Conservation (phyloP, 768 basidiomycete genomes). For the Inosperma sp. region DNA sequence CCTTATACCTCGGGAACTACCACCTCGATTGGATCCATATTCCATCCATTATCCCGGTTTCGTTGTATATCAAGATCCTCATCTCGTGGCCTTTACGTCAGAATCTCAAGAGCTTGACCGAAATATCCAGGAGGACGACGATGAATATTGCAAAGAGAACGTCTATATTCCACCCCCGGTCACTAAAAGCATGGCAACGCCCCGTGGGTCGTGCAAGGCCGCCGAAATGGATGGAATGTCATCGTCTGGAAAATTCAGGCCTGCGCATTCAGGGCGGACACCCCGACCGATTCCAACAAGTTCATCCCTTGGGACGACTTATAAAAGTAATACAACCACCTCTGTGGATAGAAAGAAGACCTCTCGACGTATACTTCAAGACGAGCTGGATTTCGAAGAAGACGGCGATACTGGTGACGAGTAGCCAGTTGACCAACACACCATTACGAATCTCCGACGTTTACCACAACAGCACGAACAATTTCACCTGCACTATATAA, state of each 20-base stretch:
- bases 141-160: conserved; percentile 10
- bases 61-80: conserved; percentile 49
- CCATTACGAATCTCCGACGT: background rate
- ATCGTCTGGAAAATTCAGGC: background rate
- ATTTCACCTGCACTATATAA: conserved; percentile 7
- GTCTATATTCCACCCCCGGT: background rate
- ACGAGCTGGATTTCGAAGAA: conserved; percentile 17
- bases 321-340: background rate
- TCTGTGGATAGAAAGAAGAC: conserved; percentile 13
- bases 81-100: conserved; percentile 20
- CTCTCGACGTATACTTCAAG: conserved; percentile 22
- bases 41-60: conserved; percentile 71
- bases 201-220: conserved; percentile 5
- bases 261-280: background rate
- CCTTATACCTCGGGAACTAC: conserved; percentile 35
- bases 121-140: background rate
- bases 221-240: background rate
- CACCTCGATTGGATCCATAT: conserved; percentile 42
- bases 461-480: conserved; percentile 7
- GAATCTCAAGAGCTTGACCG: background rate
- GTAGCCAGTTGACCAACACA: background rate
- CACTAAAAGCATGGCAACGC: background rate
- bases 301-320: background rate
- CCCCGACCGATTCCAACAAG: background rate
- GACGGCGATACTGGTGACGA: background rate